These are phyloP conservation scores for Amesomyces nigricolor DNA, from an alignment of 2,329 filamentous ascomycete species.

Conservation along the genomic window DNA sequence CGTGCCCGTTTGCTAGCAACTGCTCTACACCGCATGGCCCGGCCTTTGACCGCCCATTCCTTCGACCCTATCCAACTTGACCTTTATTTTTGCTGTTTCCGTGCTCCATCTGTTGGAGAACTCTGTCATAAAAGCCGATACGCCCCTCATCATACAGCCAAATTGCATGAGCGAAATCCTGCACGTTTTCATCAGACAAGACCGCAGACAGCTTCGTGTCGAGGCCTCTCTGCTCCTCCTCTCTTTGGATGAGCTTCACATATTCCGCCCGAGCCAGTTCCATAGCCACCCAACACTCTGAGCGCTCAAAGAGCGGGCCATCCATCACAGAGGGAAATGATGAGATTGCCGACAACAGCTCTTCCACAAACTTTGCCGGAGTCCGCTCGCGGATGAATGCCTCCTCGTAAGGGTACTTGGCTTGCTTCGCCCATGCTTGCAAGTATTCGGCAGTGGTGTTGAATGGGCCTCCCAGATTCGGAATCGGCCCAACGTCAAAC, in stretches of 20 bases:
- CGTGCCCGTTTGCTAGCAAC: too few relatives aligned
- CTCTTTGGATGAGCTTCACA: neutral
- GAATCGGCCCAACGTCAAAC: conserved; percentile 19
- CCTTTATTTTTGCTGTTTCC: too few relatives aligned
- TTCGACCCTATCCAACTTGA: neutral
- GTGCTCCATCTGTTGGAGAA: neutral
- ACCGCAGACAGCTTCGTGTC: neutral
- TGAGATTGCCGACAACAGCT: neutral
- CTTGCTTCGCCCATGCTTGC: conserved; percentile 20
- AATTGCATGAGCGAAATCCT: neutral
- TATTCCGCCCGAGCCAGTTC: neutral
- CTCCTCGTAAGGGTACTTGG: conserved; percentile 9
- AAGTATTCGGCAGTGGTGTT: conserved; percentile 22
- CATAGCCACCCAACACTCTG: neutral
- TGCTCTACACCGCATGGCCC: neutral
- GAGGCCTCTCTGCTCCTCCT: neutral
- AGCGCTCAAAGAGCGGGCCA: neutral
- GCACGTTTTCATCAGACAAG: neutral
- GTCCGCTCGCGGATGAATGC: neutral
- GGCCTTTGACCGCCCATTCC: neutral
- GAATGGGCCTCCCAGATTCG: conserved; percentile 23
- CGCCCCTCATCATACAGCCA: neutral
- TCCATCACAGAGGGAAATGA: neutral
- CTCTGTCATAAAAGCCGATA: neutral
- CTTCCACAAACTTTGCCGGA: neutral